Evolutionary conservation across 2,329 filamentous ascomycete genomes (phyloP), one percentile per base, ranked within the genome.

Genomic region (Calonectria ilicicola): DNA sequence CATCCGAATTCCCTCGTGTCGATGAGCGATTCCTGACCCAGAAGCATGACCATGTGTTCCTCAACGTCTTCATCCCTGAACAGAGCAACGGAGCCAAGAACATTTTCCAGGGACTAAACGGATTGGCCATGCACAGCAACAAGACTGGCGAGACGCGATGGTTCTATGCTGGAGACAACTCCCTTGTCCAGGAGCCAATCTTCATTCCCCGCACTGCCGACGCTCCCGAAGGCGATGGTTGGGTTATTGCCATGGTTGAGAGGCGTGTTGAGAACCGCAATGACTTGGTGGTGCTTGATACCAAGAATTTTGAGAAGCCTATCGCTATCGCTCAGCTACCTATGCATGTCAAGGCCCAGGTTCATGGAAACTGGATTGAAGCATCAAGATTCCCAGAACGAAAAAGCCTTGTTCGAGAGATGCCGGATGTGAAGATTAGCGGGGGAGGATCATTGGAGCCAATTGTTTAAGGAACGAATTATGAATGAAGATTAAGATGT

Each of bases 331-430:
- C 72, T 0, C 67, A 76, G 65, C 69, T 76, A 5, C 75, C 73
- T 0, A 44, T 76, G 65, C 73, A 69, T 38, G 1, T 74, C 1
- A 73, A 73, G 9, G 56, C 68, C 2, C 68, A 74, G 40, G 3
- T 76, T 0, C 71, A 76, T 17, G 74, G 74, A 1, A 76, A 76
- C 0, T 76, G 71, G 74, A 26, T 74, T 5, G 38, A 64, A 5
- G 56, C 64, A 5, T 58, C 68, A 8, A 32, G 6, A 3, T 8
- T 46, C 7, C 12, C 49, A 15, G 40, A 60, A 23, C 21, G 51
- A n/a, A 56, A 40, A 21, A 66, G 51, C 6, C 62, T 70, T 32
- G 62, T 70, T 17, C 21, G 63, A 8, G 62, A 67, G 49, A 38
- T 70, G 38, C 29, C 35, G 3, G 49, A 32, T 26, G 32, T 32